Evolutionary conservation across 371 early-diverging fungal species (phyloP), one percentile per base, ranked within the genome.

Genomic region (Rhizomucor pusillus): DNA sequence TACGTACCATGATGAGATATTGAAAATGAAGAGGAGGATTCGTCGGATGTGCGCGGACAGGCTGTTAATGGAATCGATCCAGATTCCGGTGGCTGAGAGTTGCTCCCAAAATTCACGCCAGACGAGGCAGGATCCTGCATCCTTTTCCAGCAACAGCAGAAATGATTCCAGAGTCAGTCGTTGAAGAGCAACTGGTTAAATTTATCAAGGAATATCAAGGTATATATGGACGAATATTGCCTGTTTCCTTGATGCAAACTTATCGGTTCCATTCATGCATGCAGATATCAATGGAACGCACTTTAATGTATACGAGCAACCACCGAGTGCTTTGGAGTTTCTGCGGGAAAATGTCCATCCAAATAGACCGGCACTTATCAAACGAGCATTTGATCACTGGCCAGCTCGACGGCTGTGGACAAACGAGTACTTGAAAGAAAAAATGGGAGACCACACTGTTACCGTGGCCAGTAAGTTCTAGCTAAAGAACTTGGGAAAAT

Each of bases 321-420:
- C 78, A 16, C 78, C 78, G 18, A 50, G 71, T 12, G 49, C 73
- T 5, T 50, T 77, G n/a, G 74, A 74, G 24, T 72, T 77, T 52
- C 24, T 70, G 11, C 63, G 70, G 45, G 50, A 57, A 13, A 62
- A 72, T 24, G 71, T 77, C 3, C 72, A 72, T 44, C 70, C 72
- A 13, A 73, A 73, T 24, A 58, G 78, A 49, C 78, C 78, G 19
- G 74, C 73, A 10, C 23, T 77, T 11, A 70, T 77, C 10, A 70
- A 67, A 55, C 69, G 59, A 33, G 72, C 68, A 1, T 58, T 71
- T 52, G 57, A 67, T 24, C 65, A 78, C 35, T 90, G 88, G 88
- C 82, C 84, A 3, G 90, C 90, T 0, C 56, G 73, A 45, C 57
- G 60, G 7, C 54, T 71, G 46, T 90, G 90, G 90, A 76, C 77